phyloP scores from a whole-genome alignment of 495 filamentous ascomycete genomes.

The Penicillium lagena region DNA sequence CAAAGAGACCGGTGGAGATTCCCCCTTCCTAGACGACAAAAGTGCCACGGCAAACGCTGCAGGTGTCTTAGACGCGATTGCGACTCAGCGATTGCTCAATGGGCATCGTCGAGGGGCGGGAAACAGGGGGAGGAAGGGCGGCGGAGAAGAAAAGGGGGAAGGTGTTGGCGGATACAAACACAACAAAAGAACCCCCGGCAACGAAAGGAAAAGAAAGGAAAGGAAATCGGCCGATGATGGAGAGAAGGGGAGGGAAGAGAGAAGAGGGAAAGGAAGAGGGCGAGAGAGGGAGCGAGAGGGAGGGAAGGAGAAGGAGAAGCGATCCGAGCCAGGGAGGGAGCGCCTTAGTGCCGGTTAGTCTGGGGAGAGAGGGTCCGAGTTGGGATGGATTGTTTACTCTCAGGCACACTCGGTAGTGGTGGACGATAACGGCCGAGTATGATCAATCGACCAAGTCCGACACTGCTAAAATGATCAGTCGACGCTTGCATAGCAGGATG shows the following conservation, averaged over 20 bases:
- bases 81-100: too few species aligned
- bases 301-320: slow-evolving; percentile 3
- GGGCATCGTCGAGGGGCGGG: too few species aligned
- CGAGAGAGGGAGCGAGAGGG: slow-evolving; percentile 11
- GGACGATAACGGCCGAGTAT: neutral
- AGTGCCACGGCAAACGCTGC: too few species aligned
- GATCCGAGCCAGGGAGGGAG: neutral
- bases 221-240: neutral
- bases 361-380: slow-evolving; percentile 17
- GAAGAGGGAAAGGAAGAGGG: slow-evolving; percentile 2
- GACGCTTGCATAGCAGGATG: too few species aligned
- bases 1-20: slow-evolving; percentile 3
- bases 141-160: neutral
- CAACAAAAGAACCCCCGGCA: neutral
- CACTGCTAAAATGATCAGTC: too few species aligned
- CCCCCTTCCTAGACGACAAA: neutral
- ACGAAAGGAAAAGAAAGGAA: slow-evolving; percentile 2
- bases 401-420: too few species aligned
- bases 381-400: neutral
- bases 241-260: slow-evolving; percentile 1
- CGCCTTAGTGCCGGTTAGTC: slow-evolving; percentile 13
- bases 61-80: too few species aligned
- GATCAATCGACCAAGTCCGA: neutral
- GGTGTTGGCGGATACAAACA: neutral
- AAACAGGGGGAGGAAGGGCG: neutral